Evolutionary conservation across 2,329 filamentous ascomycete genomes (phyloP).

Genomic region (Malbranchea cinnamomea): DNA sequence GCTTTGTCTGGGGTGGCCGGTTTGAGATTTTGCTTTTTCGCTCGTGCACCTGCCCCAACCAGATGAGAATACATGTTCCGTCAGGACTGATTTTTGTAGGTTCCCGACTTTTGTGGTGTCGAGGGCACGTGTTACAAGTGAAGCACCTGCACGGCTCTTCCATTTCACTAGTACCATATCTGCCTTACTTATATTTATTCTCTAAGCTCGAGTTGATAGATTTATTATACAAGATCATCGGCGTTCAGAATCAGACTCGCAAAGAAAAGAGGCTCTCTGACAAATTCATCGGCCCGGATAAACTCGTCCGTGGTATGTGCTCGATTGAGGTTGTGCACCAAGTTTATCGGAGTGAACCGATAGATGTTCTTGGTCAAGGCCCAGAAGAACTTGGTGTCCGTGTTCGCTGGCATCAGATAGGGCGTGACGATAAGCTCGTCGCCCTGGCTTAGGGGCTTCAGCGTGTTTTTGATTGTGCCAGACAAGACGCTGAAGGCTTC

Average conservation of each 20-base stretch:
- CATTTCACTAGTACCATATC: too few species aligned
- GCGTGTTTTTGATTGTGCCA: conserved; percentile 10
- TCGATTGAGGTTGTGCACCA: conserved; percentile 17
- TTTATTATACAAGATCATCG: conserved; percentile 13
- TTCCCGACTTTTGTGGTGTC: too few species aligned
- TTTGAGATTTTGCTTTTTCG: conserved; percentile 34
- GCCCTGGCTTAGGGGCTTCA: conserved; percentile 2
- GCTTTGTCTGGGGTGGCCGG: conserved; percentile 13
- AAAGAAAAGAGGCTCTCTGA: conserved; percentile 16
- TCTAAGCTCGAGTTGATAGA: too few species aligned
- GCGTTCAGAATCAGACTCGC: conserved; percentile 15
- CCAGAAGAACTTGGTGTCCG: conserved; percentile 37
- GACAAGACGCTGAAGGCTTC: conserved; percentile 12
- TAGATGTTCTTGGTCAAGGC: conserved; percentile 33
- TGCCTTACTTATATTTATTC: too few species aligned
- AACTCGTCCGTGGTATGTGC: conserved; percentile 26
- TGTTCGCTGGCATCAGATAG: conserved; percentile 37
- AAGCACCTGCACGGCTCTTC: too few species aligned
- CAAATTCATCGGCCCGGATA: conserved; percentile 15
- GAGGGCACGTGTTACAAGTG: too few species aligned
- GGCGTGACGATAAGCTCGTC: conserved; percentile 40
- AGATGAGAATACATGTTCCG: too few species aligned
- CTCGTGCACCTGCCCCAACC: too few species aligned
- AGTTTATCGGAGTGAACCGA: conserved; percentile 16
- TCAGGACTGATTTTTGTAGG: too few species aligned